Conservation (phyloP, 306 rosid genomes). For the Luffa aegyptiaca region DNA sequence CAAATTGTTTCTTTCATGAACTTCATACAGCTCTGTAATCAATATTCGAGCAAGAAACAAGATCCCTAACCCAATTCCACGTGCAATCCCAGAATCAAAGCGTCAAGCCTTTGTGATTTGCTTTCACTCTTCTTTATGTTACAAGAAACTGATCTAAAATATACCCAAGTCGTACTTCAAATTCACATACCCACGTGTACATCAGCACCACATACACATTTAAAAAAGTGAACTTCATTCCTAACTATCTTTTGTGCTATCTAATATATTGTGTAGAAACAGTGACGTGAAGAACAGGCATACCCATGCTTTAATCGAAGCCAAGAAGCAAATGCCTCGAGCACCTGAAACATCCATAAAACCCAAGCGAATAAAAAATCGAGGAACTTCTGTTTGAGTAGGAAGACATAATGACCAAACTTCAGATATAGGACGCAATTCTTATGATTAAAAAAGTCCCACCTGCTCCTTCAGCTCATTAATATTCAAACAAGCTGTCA, state of each 20-base stretch:
- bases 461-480: constrained; percentile 98
- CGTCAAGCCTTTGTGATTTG: not conserved
- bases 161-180: not conserved
- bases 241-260: not conserved
- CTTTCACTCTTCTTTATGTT: not conserved
- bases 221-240: not conserved
- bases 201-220: not conserved
- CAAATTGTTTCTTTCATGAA: not conserved
- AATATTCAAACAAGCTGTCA: constrained; percentile 84
- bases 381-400: constrained; percentile 4
- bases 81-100: not conserved
- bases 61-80: not conserved
- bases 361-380: constrained; percentile 17
- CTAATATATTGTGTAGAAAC: not conserved
- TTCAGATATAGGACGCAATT: constrained; percentile 7
- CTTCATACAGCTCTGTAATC: not conserved
- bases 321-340: constrained; percentile 99
- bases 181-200: not conserved
- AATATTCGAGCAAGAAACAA: not conserved
- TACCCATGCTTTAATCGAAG: constrained; percentile 99
- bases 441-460: constrained; percentile 2
- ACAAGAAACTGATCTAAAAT: not conserved
- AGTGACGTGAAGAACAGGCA: constrained; percentile 15
- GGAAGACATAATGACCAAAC: constrained; percentile 1
- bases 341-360: constrained; percentile 56